phyloP scores from a whole-genome alignment of 306 rosid genomes.

The Prunus armeniaca region DNA sequence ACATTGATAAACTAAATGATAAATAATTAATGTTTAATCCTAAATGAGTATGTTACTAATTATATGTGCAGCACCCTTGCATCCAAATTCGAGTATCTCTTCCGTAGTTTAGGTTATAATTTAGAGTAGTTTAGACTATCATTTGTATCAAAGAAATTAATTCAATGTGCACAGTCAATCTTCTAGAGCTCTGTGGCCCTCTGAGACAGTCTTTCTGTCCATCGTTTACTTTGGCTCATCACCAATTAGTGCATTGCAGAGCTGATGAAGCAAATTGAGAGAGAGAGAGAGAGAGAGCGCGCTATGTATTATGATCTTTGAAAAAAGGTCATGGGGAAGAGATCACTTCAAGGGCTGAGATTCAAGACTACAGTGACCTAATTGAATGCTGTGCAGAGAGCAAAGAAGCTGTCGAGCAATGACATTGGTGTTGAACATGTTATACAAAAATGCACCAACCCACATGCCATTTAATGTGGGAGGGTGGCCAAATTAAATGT shows the following conservation, averaged over 20 bases:
- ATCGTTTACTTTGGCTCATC: background rate
- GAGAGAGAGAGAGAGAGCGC: too few relatives aligned
- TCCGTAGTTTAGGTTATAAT: too few relatives aligned
- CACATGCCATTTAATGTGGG: slow-evolving; percentile 2
- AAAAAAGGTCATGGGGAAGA: background rate
- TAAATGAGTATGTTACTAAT: too few relatives aligned
- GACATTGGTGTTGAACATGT: background rate
- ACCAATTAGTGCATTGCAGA: background rate
- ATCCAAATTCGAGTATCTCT: too few relatives aligned
- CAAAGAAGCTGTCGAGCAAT: background rate
- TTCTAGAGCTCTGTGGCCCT: background rate
- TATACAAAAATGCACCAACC: background rate
- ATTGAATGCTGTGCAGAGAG: background rate
- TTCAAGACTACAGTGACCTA: background rate
- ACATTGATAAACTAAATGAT: too few relatives aligned
- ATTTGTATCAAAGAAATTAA: too few relatives aligned
- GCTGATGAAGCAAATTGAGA: background rate
- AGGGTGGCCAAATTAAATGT: slow-evolving; percentile 9
- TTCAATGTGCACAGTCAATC: background rate
- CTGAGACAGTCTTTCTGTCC: background rate
- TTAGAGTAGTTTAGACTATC: too few relatives aligned
- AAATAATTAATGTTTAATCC: too few relatives aligned
- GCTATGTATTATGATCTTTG: background rate
- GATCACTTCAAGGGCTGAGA: background rate
- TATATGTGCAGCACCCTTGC: too few relatives aligned